A percentile compares a stretch with the other conserved stretches of the same genome.
These are phyloP conservation scores for Steccherinum ochraceum DNA, from an alignment of 768 basidiomycete species.

Conservation along the genomic window DNA sequence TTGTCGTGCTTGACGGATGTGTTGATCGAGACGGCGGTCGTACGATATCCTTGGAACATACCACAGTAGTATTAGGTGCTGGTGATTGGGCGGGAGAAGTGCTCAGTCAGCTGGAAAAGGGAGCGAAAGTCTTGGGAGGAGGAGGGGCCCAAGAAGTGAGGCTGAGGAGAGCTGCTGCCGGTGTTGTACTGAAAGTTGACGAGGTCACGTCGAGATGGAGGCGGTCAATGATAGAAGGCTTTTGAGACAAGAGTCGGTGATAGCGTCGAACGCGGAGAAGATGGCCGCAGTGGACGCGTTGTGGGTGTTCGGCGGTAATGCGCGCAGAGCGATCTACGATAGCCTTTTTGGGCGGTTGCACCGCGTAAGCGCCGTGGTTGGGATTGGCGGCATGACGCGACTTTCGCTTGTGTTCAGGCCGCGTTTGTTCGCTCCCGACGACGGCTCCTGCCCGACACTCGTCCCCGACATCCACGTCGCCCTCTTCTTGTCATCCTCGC, in stretches of 20 bases:
- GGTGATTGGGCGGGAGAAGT: slow-evolving; percentile 79
- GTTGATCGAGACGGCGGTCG: slow-evolving; percentile 74
- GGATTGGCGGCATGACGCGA: neutral
- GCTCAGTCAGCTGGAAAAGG: slow-evolving; percentile 59
- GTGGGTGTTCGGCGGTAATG: neutral
- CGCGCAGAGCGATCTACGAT: neutral
- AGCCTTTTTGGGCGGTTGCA: neutral
- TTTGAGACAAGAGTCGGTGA: too few species aligned
- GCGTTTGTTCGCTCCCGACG: neutral
- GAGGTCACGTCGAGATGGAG: slow-evolving; percentile 64
- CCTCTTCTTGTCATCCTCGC: neutral
- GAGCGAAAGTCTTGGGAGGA: slow-evolving; percentile 51
- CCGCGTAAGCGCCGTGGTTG: neutral
- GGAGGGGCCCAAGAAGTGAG: slow-evolving; percentile 61
- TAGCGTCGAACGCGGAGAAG: too few species aligned
- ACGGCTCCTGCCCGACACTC: neutral
- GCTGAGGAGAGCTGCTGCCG: slow-evolving; percentile 66
- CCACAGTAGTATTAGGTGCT: slow-evolving; percentile 57
- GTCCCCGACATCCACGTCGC: too few species aligned
- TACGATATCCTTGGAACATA: slow-evolving; percentile 69
- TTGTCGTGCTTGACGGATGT: slow-evolving; percentile 71
- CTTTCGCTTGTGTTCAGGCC: neutral
- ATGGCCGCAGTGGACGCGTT: too few species aligned
- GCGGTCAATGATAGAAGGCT: slow-evolving; percentile 49
- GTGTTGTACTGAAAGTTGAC: slow-evolving; percentile 76